Evolutionary conservation across 371 early-diverging fungal species (phyloP), one percentile per base, ranked within the genome.

Genomic region (Mortierella sp.): DNA sequence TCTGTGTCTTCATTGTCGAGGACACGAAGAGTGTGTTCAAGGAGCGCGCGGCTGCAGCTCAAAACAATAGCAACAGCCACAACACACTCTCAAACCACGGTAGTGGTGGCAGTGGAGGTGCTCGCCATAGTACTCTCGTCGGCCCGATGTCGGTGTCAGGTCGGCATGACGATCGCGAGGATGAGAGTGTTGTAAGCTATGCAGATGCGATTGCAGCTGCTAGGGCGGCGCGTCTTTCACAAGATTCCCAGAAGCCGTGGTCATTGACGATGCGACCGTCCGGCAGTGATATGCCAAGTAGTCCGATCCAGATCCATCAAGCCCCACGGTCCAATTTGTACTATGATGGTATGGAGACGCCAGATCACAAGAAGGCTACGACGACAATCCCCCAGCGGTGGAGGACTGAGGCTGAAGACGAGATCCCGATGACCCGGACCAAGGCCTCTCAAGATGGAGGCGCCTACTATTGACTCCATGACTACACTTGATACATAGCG

Each of bases 1-100:
- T 85, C n/a, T 78, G 76, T 31, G 74, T 75, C 48, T 73, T 80
- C 37, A 81, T 85, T 64, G 85, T 81, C 16, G 76, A 78, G 61
- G 85, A 85, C 13, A 78, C 81, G 45, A 68, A 71, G 70, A 80
- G 48, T 19, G 81, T 77, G 66, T 76, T 80, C 76, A 66, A 61
- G 39, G 78, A 78, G 75, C 81, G 69, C 19, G 74, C 71, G 26
- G 78, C 64, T 19, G 61, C 61, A 8, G 61, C 61, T 22, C 61
- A 61, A 22, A 34, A 61, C 61, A 34, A 61, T 22, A 61, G 61
- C 31, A 67, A 40, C 37, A 65, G 65, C 24, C 71, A 69, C 70
- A 74, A 68, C 65, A 71, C 43, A 26, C 64, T 70, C 13, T 71
- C 74, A 44, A 74, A 74, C 43, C 70, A 77, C 34, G 40, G 79